Conservation (phyloP, 306 rosid genomes). For the Lathyrus sativus region DNA sequence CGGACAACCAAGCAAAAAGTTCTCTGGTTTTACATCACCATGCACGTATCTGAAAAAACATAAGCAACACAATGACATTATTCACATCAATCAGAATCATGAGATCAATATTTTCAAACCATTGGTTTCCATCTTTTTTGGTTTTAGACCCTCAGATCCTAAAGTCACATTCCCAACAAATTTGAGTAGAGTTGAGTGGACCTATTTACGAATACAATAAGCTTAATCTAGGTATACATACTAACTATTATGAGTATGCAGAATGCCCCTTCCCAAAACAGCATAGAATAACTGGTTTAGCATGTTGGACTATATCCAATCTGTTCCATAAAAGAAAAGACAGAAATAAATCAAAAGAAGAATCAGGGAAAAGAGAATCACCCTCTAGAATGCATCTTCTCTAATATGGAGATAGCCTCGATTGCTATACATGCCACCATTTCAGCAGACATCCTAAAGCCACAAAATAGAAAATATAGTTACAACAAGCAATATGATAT, state of each 20-base stretch:
- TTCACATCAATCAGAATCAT: slow-evolving; percentile 19
- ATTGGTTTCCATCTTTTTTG: background rate
- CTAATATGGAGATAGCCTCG: slow-evolving; percentile 91
- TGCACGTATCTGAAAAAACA: slow-evolving; percentile 65
- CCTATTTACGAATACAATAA: background rate
- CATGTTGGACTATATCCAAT: slow-evolving; percentile 15
- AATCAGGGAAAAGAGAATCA: slow-evolving; percentile 42
- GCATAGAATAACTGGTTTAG: background rate
- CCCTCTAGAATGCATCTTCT: slow-evolving; percentile 92
- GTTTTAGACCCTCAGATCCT: background rate
- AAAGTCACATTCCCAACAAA: background rate
- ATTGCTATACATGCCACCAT: slow-evolving; percentile 97
- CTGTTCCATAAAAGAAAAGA: background rate
- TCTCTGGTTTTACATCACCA: slow-evolving; percentile 96
- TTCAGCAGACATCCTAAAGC: slow-evolving; percentile 78
- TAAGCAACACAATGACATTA: slow-evolving; percentile 3
- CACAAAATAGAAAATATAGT: slow-evolving; percentile 12
- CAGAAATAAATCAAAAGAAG: slow-evolving; percentile 15
- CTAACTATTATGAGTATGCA: background rate
- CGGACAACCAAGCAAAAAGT: slow-evolving; percentile 85
- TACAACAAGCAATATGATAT: slow-evolving; percentile 18
- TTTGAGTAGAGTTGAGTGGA: background rate
- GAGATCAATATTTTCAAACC: background rate
- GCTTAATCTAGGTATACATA: background rate
- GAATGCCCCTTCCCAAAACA: background rate